Base-by-base conservation (phyloP, 2,329 filamentous ascomycete species). In the Hypocreales sp. region DNA sequence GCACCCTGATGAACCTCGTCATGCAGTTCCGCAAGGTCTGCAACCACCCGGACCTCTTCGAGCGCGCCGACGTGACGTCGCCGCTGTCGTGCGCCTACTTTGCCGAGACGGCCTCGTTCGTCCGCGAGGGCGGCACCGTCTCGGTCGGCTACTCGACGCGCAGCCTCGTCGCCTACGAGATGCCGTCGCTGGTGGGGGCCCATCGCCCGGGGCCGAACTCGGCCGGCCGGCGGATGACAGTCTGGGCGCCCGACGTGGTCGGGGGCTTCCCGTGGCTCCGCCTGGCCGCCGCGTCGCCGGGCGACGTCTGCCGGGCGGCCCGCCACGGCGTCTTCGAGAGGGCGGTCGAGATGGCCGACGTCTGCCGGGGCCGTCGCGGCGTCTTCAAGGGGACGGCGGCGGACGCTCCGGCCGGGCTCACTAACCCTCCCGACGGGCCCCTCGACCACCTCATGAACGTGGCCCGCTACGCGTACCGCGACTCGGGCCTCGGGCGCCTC, bases 21-120 rank as follows among this genome's bases (percentile, higher is more conserved):
- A 98, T 98, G 90, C 90, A 98, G 56, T 98, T 98, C 69, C 74
- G 90, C 42, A 98, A 98, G 58, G 90, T 98, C 31, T 98, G 90
- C 60, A 98, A 98, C 47, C 90, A 98, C 48, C 90, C 90, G 0
- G 90, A 98, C 55, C 57, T 98, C 19, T 98, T 98, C 41, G 86
- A 98, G 53, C 78, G 90, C 24, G 86, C 87, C 8, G 87, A 95
- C 34, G 92, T 83, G 7, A 77, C 71, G 15, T 93, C 86, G 7
- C 83, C 90, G 0, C 77, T 87, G 42, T 79, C 82, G 1, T 74
- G 79, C 41, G 72, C 75, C n/a, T 72, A 78, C 48, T 98, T 87
- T 53, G 90, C 86, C 10, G 90, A 98, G 58, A 94, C 87, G 0
- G 86, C 82, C 0, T 94, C 86, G 0, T 95, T 98, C 51, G 64